Conservation (phyloP, 2,329 filamentous ascomycete species). For the Claviceps digitariae region DNA sequence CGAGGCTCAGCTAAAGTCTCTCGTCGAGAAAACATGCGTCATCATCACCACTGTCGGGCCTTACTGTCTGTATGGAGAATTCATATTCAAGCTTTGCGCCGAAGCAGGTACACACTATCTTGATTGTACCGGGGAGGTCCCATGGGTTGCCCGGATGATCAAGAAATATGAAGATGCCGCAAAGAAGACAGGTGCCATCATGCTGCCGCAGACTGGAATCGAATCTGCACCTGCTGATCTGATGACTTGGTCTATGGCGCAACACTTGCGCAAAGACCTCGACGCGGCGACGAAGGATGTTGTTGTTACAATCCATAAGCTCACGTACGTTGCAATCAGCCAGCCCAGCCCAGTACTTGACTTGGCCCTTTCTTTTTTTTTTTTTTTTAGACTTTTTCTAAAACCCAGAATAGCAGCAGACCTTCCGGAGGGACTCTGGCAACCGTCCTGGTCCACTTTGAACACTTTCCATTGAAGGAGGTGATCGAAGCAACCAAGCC, state of each 20-base stretch:
- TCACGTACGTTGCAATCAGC: constrained; percentile 20
- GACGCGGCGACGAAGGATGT: constrained; percentile 38
- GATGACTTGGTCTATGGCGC: constrained; percentile 38
- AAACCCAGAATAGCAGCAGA: constrained; percentile 11
- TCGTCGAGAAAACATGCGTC: constrained; percentile 43
- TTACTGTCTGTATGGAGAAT: constrained; percentile 42
- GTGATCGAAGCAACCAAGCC: constrained; percentile 32
- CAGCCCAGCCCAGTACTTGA: not conserved
- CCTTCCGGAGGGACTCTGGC: constrained; percentile 56
- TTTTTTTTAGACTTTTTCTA: not conserved
- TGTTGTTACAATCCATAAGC: constrained; percentile 32
- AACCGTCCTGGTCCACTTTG: constrained; percentile 48
- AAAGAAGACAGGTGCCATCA: constrained; percentile 38
- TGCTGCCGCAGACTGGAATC: constrained; percentile 48
- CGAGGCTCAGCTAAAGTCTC: constrained; percentile 27
- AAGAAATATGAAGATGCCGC: constrained; percentile 41
- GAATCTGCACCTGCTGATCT: constrained; percentile 51
- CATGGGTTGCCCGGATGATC: constrained; percentile 47
- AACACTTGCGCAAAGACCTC: constrained; percentile 35
- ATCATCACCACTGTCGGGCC: constrained; percentile 48
- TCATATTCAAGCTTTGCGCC: constrained; percentile 47
- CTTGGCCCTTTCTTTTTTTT: too few species aligned
- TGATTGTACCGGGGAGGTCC: constrained; percentile 47
- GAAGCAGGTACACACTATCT: constrained; percentile 51
- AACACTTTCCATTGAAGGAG: constrained; percentile 35